These are phyloP conservation scores for Paraphaeosphaeria sporulosa DNA, from an alignment of 2,329 filamentous ascomycete genomes.

Conservation along the genomic window DNA sequence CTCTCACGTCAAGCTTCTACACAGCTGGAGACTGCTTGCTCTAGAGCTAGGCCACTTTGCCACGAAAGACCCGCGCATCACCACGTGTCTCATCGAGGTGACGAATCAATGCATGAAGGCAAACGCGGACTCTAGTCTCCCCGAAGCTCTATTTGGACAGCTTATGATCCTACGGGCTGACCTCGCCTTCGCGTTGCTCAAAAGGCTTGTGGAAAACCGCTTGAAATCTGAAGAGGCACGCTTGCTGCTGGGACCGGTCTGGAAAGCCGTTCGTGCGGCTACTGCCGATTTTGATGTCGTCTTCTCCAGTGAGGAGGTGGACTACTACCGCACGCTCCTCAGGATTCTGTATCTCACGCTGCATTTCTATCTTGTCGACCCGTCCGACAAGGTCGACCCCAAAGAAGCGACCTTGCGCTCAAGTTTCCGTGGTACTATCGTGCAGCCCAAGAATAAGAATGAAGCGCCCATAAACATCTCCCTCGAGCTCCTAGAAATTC, in stretches of 20 bases:
- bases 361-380: constrained; percentile 63
- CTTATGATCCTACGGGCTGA: constrained; percentile 80
- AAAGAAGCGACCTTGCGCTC: constrained; percentile 33
- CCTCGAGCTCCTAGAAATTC: constrained; percentile 72
- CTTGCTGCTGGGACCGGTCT: constrained; percentile 64
- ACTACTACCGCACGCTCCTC: constrained; percentile 83
- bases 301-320: constrained; percentile 63
- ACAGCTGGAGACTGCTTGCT: constrained; percentile 88
- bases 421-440: constrained; percentile 48
- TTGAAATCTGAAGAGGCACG: constrained; percentile 61
- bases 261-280: constrained; percentile 65
- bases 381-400: constrained; percentile 35
- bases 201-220: constrained; percentile 72
- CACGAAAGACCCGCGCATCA: constrained; percentile 62
- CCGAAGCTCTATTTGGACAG: constrained; percentile 82
- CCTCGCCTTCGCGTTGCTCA: constrained; percentile 81
- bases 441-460: constrained; percentile 52
- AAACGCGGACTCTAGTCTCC: constrained; percentile 75
- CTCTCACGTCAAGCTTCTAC: constrained; percentile 84
- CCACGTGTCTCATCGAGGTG: constrained; percentile 75
- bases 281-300: constrained; percentile 67
- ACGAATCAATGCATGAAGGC: constrained; percentile 79
- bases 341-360: constrained; percentile 86
- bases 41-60: constrained; percentile 79
- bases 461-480: constrained; percentile 31